phyloP scores from a whole-genome alignment of 805 yeast genomes.

The Yueomyces sp. region DNA sequence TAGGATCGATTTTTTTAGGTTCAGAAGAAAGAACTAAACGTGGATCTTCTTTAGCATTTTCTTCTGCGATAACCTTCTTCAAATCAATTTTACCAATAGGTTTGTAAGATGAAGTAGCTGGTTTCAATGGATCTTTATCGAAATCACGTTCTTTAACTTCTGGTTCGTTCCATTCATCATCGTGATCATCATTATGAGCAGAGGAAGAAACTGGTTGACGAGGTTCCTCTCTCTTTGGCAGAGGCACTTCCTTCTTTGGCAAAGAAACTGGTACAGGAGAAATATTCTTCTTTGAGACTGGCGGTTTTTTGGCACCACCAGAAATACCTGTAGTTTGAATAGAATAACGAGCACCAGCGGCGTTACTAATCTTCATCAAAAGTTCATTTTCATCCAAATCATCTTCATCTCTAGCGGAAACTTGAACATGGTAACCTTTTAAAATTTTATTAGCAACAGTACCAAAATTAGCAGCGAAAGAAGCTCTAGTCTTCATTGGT shows the following conservation, averaged over 20 bases:
- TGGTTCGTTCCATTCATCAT: conserved; percentile 35
- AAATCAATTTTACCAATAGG: conserved; percentile 51
- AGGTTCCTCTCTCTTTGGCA: conserved; percentile 3
- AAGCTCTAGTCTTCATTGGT: conserved; percentile 60
- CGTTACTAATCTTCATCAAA: conserved; percentile 64
- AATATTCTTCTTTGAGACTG: conserved; percentile 10
- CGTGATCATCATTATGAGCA: conserved; percentile 12
- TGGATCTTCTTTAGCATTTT: conserved; percentile 31
- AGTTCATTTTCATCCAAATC: conserved; percentile 75
- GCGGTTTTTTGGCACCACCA: conserved; percentile 11
- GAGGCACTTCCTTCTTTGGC: conserved; percentile 7
- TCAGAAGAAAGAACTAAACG: conserved; percentile 22
- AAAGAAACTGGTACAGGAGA: conserved; percentile 8
- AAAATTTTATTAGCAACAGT: conserved; percentile 51
- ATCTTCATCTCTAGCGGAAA: conserved; percentile 89
- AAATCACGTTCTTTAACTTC: conserved; percentile 36
- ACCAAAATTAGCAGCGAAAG: conserved; percentile 67
- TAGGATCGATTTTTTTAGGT: conserved; percentile 11
- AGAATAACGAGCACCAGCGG: conserved; percentile 93
- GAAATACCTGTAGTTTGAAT: conserved; percentile 30
- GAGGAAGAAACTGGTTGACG: conserved; percentile 7
- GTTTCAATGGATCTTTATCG: conserved; percentile 31
- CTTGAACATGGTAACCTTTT: conserved; percentile 85
- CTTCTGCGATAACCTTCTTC: conserved; percentile 30
- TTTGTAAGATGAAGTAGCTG: conserved; percentile 37